phyloP scores from a whole-genome alignment of 2,329 filamentous ascomycete species.

The Pseudocercospora vitis region DNA sequence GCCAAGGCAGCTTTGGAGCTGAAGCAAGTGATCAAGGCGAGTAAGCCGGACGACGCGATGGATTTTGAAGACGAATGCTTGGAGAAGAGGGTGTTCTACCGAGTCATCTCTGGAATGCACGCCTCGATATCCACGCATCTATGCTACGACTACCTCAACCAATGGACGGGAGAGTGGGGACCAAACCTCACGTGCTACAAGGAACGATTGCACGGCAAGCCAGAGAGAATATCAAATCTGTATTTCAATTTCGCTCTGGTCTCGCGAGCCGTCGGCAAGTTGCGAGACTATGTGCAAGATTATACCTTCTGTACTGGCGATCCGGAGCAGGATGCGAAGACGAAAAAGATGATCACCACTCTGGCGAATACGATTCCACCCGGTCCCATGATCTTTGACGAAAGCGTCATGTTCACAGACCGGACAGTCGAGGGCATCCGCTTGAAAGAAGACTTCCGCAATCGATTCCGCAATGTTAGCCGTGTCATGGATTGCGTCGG shows the following conservation, averaged over 20 bases:
- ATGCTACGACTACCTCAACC: conserved; percentile 94
- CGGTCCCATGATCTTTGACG: conserved; percentile 79
- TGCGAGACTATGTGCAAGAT: conserved; percentile 73
- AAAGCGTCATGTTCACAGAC: conserved; percentile 82
- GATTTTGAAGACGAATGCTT: conserved; percentile 89
- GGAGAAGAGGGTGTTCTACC: conserved; percentile 98
- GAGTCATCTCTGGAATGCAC: conserved; percentile 95
- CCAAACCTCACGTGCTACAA: conserved; percentile 90
- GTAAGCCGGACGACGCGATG: conserved; percentile 62
- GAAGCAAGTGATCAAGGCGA: conserved; percentile 61
- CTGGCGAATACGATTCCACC: conserved; percentile 70
- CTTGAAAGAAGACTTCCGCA: conserved; percentile 94
- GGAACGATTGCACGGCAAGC: conserved; percentile 75
- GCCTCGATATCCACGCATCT: conserved; percentile 94
- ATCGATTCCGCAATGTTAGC: conserved; percentile 94
- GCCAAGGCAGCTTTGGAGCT: conserved; percentile 61
- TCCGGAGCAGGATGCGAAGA: conserved; percentile 70
- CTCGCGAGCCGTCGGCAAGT: conserved; percentile 84
- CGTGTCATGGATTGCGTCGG: conserved; percentile 98
- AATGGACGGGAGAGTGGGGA: conserved; percentile 88
- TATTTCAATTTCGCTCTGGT: conserved; percentile 99
- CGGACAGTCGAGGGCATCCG: conserved; percentile 59
- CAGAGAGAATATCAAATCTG: conserved; percentile 91
- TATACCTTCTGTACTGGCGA: conserved; percentile 96
- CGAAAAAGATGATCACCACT: conserved; percentile 76